Percentiles rank a stretch among this genome's conserved stretches.
phyloP scores from a whole-genome alignment of 768 basidiomycete species.

The Tulasnella sp. region DNA sequence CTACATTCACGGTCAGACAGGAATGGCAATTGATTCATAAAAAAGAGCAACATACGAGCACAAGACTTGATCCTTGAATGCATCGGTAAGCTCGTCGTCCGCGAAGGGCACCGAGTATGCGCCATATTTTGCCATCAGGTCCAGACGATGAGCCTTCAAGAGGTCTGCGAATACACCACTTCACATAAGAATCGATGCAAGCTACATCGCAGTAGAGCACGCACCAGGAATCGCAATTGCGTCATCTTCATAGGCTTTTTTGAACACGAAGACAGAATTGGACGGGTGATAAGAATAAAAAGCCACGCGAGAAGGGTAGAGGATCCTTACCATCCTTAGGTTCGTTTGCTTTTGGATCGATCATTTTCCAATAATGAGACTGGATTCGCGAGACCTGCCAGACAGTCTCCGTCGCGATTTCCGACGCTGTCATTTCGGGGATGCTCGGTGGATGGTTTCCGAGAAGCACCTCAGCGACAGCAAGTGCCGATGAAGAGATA shows the following conservation, averaged over 20 bases:
- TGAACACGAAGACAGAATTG: not conserved
- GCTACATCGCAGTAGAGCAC: slow-evolving; percentile 15
- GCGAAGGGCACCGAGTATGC: slow-evolving; percentile 85
- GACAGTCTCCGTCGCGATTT: slow-evolving; percentile 84
- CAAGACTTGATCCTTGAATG: slow-evolving; percentile 81
- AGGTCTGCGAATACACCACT: slow-evolving; percentile 56
- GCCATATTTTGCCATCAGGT: slow-evolving; percentile 73
- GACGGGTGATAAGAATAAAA: not conserved
- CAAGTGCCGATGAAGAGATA: slow-evolving; percentile 82
- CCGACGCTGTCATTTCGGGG: slow-evolving; percentile 70
- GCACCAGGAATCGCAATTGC: slow-evolving; percentile 71
- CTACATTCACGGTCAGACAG: slow-evolving; percentile 49
- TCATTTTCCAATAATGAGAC: slow-evolving; percentile 86
- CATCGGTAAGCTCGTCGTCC: slow-evolving; percentile 62
- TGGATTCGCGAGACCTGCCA: slow-evolving; percentile 87
- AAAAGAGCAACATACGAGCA: slow-evolving; percentile 69
- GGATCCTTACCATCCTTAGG: slow-evolving; percentile 68
- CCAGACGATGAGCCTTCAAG: slow-evolving; percentile 85
- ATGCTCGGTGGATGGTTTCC: slow-evolving; percentile 84
- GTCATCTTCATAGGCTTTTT: slow-evolving; percentile 63
- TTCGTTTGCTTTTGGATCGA: slow-evolving; percentile 81
- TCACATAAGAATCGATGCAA: slow-evolving; percentile 18
- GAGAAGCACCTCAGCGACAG: slow-evolving; percentile 84
- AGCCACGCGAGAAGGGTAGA: not conserved
- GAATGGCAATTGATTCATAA: not conserved